Base-by-base conservation (phyloP, 2,329 filamentous ascomycete genomes). In the Colletotrichum sp. region DNA sequence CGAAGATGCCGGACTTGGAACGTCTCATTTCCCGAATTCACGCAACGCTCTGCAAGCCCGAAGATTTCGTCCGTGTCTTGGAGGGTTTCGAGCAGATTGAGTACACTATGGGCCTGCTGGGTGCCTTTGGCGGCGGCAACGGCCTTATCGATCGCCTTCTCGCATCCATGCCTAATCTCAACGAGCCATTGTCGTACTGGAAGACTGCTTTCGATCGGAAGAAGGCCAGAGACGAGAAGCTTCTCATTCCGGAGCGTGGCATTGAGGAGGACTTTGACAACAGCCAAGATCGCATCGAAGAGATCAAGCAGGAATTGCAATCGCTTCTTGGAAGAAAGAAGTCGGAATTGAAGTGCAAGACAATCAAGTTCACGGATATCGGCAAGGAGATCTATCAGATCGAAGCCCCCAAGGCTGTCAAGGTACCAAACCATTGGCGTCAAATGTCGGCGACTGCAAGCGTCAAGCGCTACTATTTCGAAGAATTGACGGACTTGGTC, bases 61-160 rank as follows among this genome's bases (percentile, higher is more conserved):
- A 97, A 70, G 97, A 99, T 81, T 99, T 99, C 82, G 92, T 98
- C 59, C 94, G 93, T 62, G 96, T 98, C 1, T 87, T 99, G 0
- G 96, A 98, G 82, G 97, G 97, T 0, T 99, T 98, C 78, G 97
- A 98, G 85, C 96, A 98, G 83, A 98, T 99, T 59, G 95, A 98
- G 76, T 97, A 98, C 82, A 98, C 96, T 1, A 95, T 98, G 89
- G 90, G 91, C 66, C 88, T 98, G 27, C 89, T 98, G 2, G 88
- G 90, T 61, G 89, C 92, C 11, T 94, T 94, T 78, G 91, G 93
- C 67, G 90, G 92, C n/a, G 94, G 93, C 4, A 93, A 95, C 64
- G 94, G 95, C 4, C 89, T 98, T 4, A 93, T 99, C 55, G 94
- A 95, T 71, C 92, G 95, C 67, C 90, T 99, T 51, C 91, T 98